phyloP scores from a whole-genome alignment of 2,329 filamentous ascomycete genomes.

The Aspergillus fijiensis region DNA sequence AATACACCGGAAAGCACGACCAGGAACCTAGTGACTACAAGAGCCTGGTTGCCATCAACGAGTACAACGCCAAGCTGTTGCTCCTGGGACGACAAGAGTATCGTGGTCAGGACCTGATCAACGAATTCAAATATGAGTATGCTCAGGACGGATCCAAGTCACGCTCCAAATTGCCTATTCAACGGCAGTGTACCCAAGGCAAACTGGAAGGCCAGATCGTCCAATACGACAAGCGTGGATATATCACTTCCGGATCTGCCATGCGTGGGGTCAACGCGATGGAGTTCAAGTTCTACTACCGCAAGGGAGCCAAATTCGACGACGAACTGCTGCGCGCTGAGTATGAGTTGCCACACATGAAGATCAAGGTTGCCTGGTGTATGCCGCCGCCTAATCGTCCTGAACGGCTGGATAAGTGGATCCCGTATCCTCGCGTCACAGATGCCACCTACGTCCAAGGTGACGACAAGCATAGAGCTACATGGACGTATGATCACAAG shows the following conservation, averaged over 20 bases:
- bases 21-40: constrained; percentile 44
- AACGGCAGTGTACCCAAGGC: constrained; percentile 49
- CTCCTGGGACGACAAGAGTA: constrained; percentile 47
- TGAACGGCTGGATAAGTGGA: constrained; percentile 54
- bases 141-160: background rate
- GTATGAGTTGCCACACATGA: constrained; percentile 53
- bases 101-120: constrained; percentile 40
- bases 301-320: constrained; percentile 53
- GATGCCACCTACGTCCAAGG: constrained; percentile 55
- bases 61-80: constrained; percentile 48
- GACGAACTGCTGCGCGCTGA: constrained; percentile 57
- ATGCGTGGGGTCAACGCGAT: constrained; percentile 52
- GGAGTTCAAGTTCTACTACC: constrained; percentile 55
- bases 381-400: constrained; percentile 50
- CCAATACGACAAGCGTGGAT: constrained; percentile 53
- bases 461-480: constrained; percentile 51
- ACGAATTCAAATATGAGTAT: constrained; percentile 51
- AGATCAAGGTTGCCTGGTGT: constrained; percentile 54
- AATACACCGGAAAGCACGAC: constrained; percentile 40
- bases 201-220: constrained; percentile 46
- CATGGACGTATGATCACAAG: constrained; percentile 50
- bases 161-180: constrained; percentile 39
- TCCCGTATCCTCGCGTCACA: constrained; percentile 54
- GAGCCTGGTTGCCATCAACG: constrained; percentile 46
- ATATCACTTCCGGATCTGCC: constrained; percentile 53